Conservation (phyloP, 805 yeast species). For the Yarrowia sp. region DNA sequence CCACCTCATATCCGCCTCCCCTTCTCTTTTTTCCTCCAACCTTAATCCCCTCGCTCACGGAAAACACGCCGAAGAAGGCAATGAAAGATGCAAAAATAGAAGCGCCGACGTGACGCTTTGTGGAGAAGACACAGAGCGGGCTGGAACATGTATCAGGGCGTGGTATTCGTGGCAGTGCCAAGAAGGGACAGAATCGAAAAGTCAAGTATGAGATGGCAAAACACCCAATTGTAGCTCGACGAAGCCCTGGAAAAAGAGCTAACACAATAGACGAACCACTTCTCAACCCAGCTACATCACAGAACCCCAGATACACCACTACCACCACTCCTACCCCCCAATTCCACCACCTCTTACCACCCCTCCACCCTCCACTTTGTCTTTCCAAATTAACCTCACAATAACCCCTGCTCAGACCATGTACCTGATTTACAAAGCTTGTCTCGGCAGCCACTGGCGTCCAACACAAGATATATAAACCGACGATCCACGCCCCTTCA, state of each 20-base stretch:
- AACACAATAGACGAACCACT: no score
- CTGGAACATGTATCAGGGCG: slow-evolving; percentile 7
- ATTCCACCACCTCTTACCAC: background rate
- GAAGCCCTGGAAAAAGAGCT: no score
- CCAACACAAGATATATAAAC: slow-evolving; percentile 10
- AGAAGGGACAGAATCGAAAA: background rate
- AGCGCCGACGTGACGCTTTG: background rate
- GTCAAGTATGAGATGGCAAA: background rate
- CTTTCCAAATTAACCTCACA: slow-evolving; percentile 20
- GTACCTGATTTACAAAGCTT: slow-evolving; percentile 37
- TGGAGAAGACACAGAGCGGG: background rate
- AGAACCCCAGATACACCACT: background rate
- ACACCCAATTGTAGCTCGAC: no score
- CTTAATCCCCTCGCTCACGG: background rate
- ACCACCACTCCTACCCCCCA: background rate
- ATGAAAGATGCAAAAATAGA: slow-evolving; percentile 1
- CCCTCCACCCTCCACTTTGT: background rate
- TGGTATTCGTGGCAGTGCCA: background rate
- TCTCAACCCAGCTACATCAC: no score
- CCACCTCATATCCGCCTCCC: no score
- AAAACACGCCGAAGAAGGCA: slow-evolving; percentile 25
- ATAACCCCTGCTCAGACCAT: slow-evolving; percentile 18
- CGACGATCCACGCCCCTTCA: background rate
- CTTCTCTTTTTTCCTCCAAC: background rate
- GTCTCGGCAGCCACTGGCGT: slow-evolving; percentile 18